Percentiles rank a stretch among this genome's conserved stretches.
phyloP scores from a whole-genome alignment of 345 rosid species.

The Citrus sinensis region DVS_A1.0 CM039168.1:28250001-28250500 shows the following conservation, averaged over 20 bases:
- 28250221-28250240: conserved; percentile 97
- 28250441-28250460: no score
- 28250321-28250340: neutral
- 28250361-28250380: no score
- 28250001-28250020: neutral
- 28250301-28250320: neutral
- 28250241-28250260: conserved; percentile 98
- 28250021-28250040: neutral
- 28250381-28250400: no score
- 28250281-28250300: conserved; percentile 3
- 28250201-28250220: conserved; percentile 94
- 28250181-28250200: conserved; percentile 98
- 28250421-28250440: rapidly evolving
- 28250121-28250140: conserved; percentile 50
- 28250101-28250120: conserved; percentile 28
- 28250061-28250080: conserved; percentile 41
- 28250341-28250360: no score
- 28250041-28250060: conserved; percentile 43
- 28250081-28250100: conserved; percentile 36
- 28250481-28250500: no score
- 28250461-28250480: no score
- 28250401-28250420: no score
- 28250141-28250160: conserved; percentile 65
- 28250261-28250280: conserved; percentile 98
- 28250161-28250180: conserved; percentile 79